Evolutionary conservation across 371 early-diverging fungal species (phyloP), one percentile per base, ranked within the genome.

Genomic region (Apophysomyces variabilis): DNA sequence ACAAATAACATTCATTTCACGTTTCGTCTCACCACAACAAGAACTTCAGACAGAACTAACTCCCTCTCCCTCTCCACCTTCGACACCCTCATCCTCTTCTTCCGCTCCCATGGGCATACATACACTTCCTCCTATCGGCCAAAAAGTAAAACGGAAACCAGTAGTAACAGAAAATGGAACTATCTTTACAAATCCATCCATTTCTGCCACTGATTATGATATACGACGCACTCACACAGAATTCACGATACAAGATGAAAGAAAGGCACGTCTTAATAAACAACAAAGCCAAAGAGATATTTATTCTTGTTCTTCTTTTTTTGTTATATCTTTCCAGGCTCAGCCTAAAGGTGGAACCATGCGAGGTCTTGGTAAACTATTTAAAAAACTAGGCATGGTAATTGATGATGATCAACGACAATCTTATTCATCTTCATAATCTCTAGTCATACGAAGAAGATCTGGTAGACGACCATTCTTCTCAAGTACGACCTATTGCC

Each of bases 331-430:
- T 67, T 39, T 32, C 46, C 62, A 67, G 67, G 13, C 68, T 37
- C 47, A 39, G 13, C 59, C 62, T 38, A 64, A 60, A 59, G 63
- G 68, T 21, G 63, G 64, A 37, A 63, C 60, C 41, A 61, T 57
- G 54, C 61, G 67, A 21, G 69, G 69, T 5, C 44, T 71, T 54
- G 71, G 71, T 35, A 66, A 66, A 57, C 62, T 71, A 12, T 64
- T 71, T 26, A 61, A 66, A 21, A 71, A 71, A 41, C 50, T 71
- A 47, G 66, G 71, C 64, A 66, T 61, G 67, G 67, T 67, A 60
- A 43, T 26, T 57, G 13, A 44, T n/a, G 26, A 38, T 44, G 21
- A 35, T 43, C 16, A 18, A 45, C n/a, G 36, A 58, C 41, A n/a
- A 37, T 8, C 44, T 45, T 8, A 64, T 38, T 8, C 11, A 9